Base-by-base conservation (phyloP, 331 rosid species). In the Malus hybrid region DNA sequence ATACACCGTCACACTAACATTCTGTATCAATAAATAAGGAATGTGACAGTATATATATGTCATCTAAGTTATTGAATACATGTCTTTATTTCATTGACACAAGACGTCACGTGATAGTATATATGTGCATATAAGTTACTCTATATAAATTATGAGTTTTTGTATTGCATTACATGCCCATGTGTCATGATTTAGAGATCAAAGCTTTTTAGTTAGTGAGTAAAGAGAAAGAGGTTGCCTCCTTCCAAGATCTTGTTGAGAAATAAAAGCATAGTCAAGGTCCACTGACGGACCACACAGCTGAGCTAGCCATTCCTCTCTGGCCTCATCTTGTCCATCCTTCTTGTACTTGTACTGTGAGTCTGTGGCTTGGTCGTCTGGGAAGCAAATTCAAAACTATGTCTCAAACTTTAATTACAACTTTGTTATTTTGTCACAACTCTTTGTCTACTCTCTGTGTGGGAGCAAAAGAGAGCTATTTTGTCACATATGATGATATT, bases 191-290 rank as follows among this genome's bases (percentile, higher is more conserved):
- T 71, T 64, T 83, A 80, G 72, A 33, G 77, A 68, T 81, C 33
- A 63, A 69, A 42, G 82, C 87, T 82, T 86, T 84, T 79, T 86
- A 83, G 61, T 89, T 75, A 77, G 24, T 81, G 81, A 92, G 50
- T 44, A 89, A 94, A 77, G 82, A 5, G 18, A 16, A 50, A 85
- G 12, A 39, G 75, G 88, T 53, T 84, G 79, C 82, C 73, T 77
- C 78, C 73, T 44, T 44, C 83, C 81, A 81, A 79, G 86, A 86
- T 92, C 91, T 87, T 90, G 73, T 86, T 83, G 62, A 80, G 80
- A 81, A 91, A 84, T 89, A 91, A 91, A 91, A 89, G 97, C 91
- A 84, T 83, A 84, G 89, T 89, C 93, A 89, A 89, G 77, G 84
- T 87, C 86, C 86, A 86, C 82, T 82, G 83, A 75, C 79, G 72